phyloP scores from a whole-genome alignment of 345 rosid genomes.

The Gossypium bickii region DNA sequence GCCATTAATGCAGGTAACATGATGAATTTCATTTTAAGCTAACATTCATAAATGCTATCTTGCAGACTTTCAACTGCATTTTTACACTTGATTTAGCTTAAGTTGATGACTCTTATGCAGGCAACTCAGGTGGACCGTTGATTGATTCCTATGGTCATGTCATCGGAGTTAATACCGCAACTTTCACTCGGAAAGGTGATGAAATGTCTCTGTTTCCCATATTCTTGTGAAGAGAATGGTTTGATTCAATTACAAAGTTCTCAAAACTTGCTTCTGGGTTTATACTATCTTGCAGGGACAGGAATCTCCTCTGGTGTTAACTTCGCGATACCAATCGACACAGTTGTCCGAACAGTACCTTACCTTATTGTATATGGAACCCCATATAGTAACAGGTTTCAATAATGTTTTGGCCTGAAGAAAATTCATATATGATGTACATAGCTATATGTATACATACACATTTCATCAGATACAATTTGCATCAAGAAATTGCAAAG shows the following conservation, averaged over 20 bases:
- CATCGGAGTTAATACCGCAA: slow-evolving; percentile 82
- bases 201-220: neutral
- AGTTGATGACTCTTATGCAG: slow-evolving; percentile 21
- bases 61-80: neutral
- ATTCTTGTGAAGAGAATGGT: neutral
- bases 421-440: neutral
- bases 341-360: slow-evolving; percentile 65
- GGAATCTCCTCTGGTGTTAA: slow-evolving; percentile 82
- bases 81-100: neutral
- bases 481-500: neutral
- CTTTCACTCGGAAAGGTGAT: slow-evolving; percentile 80
- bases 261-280: neutral
- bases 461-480: neutral
- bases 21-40: neutral
- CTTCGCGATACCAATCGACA: slow-evolving; percentile 77
- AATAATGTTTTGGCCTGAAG: neutral
- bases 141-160: slow-evolving; percentile 77
- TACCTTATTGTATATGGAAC: slow-evolving; percentile 82
- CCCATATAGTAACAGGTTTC: slow-evolving; percentile 62
- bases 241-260: neutral
- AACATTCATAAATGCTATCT: neutral
- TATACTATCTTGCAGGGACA: slow-evolving; percentile 43
- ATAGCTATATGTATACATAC: neutral
- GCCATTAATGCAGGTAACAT: slow-evolving; percentile 65
- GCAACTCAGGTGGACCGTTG: slow-evolving; percentile 80